Conservation (phyloP, 2,329 filamentous ascomycete genomes). For the Lasiodiplodia hormozganensis region DNA sequence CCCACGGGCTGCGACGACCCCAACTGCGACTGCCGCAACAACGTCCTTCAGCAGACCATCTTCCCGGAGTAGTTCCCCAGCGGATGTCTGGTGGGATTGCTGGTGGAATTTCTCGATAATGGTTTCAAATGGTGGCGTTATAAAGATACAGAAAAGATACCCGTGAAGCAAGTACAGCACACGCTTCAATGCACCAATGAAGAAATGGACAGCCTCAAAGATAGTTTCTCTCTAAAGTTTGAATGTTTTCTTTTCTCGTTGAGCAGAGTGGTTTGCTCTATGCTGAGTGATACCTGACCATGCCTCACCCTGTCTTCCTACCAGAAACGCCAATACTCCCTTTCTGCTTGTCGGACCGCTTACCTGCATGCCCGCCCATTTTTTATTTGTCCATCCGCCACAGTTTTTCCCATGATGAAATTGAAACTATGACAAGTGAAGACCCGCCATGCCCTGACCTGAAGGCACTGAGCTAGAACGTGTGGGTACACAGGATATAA, state of each 20-base stretch:
- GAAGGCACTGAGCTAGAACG: no score
- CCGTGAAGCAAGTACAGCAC: slow-evolving; percentile 5
- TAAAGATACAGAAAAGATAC: slow-evolving; percentile 12
- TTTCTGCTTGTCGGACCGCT: background rate
- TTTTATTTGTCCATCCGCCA: background rate
- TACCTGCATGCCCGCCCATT: background rate
- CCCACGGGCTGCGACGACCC: slow-evolving; percentile 56
- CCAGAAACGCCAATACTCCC: slow-evolving; percentile 11
- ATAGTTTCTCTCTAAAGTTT: background rate
- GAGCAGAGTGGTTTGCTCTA: slow-evolving; percentile 4
- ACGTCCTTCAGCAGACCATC: slow-evolving; percentile 16
- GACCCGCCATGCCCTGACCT: background rate
- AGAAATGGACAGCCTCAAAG: background rate
- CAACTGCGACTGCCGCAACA: slow-evolving; percentile 1
- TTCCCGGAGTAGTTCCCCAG: background rate
- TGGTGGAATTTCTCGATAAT: background rate
- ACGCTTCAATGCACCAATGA: background rate
- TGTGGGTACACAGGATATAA: background rate
- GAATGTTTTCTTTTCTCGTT: background rate
- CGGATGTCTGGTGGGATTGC: background rate
- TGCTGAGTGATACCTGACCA: background rate
- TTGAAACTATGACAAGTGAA: background rate
- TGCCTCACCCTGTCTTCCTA: background rate
- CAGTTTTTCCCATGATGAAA: background rate
- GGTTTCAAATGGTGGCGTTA: background rate